These are phyloP conservation scores for Straminergon stramineum DNA, from an alignment of 225 moss, liverwort and hornwort genomes.

Conservation along the genomic window DNA sequence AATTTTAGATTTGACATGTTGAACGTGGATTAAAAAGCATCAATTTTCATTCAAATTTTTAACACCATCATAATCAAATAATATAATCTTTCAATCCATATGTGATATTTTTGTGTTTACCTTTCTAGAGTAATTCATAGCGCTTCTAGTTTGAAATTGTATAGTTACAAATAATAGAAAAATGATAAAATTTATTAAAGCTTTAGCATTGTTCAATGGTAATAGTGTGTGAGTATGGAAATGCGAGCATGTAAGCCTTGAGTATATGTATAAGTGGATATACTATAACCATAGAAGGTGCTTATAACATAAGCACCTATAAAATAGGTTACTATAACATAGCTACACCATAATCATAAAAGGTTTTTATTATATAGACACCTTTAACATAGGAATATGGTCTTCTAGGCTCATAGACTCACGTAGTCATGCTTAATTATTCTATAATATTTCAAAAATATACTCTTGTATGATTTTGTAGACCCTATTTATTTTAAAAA, in stretches of 20 bases:
- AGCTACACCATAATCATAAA: no score
- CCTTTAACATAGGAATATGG: no score
- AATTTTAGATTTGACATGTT: background rate
- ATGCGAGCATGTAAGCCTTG: no score
- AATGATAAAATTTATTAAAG: no score
- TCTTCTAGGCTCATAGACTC: no score
- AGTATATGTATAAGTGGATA: no score
- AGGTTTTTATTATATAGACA: no score
- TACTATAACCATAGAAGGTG: no score
- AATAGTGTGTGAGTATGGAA: no score
- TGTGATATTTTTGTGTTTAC: background rate
- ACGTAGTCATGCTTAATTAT: no score
- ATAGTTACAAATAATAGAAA: background rate
- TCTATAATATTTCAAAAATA: background rate
- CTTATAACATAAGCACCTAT: no score
- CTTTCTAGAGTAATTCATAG: background rate
- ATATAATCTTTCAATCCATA: background rate
- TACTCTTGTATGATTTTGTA: background rate
- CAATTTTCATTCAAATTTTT: background rate
- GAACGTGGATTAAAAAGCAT: background rate
- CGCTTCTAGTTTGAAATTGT: background rate
- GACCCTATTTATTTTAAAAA: background rate
- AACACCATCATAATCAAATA: fast-evolving
- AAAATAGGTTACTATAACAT: no score
- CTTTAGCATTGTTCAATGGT: background rate